Base-by-base conservation (phyloP, 1,139 yeast species). In the Sugiyamaella neomexicana region DNA sequence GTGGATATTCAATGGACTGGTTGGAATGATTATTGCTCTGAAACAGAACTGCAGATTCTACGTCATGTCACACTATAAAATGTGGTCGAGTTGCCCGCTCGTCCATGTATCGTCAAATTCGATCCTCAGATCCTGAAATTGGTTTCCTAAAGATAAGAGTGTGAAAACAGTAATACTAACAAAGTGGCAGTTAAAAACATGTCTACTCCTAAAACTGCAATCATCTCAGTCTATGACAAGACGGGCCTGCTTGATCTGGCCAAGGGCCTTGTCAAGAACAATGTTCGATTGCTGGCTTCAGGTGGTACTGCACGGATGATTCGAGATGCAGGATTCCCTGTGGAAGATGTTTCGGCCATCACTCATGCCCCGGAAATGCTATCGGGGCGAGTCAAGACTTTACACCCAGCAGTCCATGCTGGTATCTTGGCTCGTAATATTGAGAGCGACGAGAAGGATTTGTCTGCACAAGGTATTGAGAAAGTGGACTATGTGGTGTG, bases 331-430 rank as follows among this genome's bases (percentile, higher is more conserved):
- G 99, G 98, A 10, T 93, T 93, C 82, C 95, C 96, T 50, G 98
- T 93, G 29, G 96, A 90, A 65, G 99, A 93, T 69, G 97, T 93
- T 54, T 85, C 95, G 51, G 74, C 95, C 58, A 89, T 93, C 70
- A 93, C 99, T 50, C 96, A 90, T 69, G 98, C 98, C 37, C 99
- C 99, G 53, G 99, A 93, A 75, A 93, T 93, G 97, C 80, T 93
- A 65, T 96, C 97, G 57, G 99, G 99, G 60, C 83, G 99, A 76
- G 99, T 93, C 66, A 93, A 93, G 79, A 93, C 99, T 57, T 80
- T 93, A 67, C 99, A 93, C 72, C 99, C 99, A 42, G 98, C 98
- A 46, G 97, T 93, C 58, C 99, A 93, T 72, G 99, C 96, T 64
- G 99, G 98, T 58, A 93, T 93, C 66, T 81, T 93, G 65, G 98